Conservation (phyloP, 225 moss, liverwort and hornwort genomes). For the Anthoceros angustus region DNA sequence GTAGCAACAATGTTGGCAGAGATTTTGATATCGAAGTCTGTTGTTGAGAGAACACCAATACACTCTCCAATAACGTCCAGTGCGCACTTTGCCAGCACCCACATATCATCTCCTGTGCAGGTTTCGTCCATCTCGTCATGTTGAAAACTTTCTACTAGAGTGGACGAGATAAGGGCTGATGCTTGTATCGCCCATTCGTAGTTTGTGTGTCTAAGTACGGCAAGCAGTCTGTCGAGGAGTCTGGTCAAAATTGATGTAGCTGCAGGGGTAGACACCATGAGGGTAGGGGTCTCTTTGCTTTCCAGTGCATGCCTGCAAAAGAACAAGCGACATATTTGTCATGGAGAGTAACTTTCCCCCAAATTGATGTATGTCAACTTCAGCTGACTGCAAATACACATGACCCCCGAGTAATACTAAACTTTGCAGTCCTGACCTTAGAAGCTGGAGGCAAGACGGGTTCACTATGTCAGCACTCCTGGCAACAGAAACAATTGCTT, state of each 20-base stretch:
- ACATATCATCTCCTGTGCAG: conserved; percentile 15
- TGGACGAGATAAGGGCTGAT: conserved; percentile 26
- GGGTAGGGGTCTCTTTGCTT: conserved; percentile 14
- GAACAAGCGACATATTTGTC: neutral
- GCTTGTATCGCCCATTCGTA: conserved; percentile 37
- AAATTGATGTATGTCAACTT: too few species aligned
- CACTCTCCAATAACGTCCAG: conserved; percentile 37
- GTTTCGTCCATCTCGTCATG: conserved; percentile 10
- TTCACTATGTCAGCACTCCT: conserved; percentile 32
- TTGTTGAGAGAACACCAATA: conserved; percentile 25
- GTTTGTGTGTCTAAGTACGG: conserved; percentile 30
- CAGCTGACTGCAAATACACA: too few species aligned
- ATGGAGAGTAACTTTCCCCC: neutral
- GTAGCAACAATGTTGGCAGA: conserved; percentile 53
- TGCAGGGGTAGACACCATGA: conserved; percentile 42
- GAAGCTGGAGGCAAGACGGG: conserved; percentile 47
- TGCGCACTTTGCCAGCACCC: conserved; percentile 43
- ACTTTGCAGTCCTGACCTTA: conserved; percentile 26
- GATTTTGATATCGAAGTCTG: conserved; percentile 31
- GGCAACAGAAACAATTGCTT: conserved; percentile 40
- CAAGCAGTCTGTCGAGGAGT: conserved; percentile 31
- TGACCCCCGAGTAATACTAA: too few species aligned
- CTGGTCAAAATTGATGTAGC: conserved; percentile 32
- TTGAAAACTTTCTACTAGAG: conserved; percentile 9
- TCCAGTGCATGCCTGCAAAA: conserved; percentile 56